A percentile compares a stretch with the other conserved stretches of the same genome.
phyloP scores from a whole-genome alignment of 2,329 filamentous ascomycete genomes.

The Nigrograna mackinnonii region DNA sequence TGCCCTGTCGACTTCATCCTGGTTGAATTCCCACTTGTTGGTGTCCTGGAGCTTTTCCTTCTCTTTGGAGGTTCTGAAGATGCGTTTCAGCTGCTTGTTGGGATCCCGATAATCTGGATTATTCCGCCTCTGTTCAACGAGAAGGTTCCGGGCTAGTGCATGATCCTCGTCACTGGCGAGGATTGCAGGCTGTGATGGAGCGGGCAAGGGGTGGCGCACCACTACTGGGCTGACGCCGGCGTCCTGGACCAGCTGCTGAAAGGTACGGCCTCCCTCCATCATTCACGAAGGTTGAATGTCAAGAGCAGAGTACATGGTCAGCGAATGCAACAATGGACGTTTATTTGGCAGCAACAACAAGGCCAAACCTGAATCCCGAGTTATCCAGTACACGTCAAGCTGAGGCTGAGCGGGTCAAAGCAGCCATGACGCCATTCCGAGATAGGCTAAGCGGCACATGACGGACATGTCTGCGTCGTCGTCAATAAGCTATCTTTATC shows the following conservation, averaged over 20 bases:
- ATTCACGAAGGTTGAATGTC: no score
- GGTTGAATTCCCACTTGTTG: constrained; percentile 31
- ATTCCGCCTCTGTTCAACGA: constrained; percentile 32
- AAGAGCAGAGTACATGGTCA: no score
- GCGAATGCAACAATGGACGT: no score
- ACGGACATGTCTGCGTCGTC: no score
- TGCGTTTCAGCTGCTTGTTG: constrained; percentile 32
- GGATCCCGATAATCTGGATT: constrained; percentile 33
- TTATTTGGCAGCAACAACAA: no score
- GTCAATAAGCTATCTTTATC: no score
- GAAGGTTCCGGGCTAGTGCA: constrained; percentile 28
- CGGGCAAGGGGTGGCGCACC: constrained; percentile 34
- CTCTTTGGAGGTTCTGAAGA: constrained; percentile 39
- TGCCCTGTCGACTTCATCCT: constrained; percentile 39
- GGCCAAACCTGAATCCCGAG: no score
- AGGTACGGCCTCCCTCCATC: constrained; percentile 32
- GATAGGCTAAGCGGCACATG: no score
- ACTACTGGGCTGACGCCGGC: constrained; percentile 29
- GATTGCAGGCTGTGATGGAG: constrained; percentile 31
- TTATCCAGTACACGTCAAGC: no score
- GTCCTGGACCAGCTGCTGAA: constrained; percentile 31
- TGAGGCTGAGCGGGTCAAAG: no score
- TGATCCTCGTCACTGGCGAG: constrained; percentile 36
- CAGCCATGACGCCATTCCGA: no score
- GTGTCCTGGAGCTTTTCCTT: constrained; percentile 35